Percentiles rank a stretch among this genome's conserved stretches.
Conservation (phyloP, 257 asterid genomes). For the Cynanchum wilfordii region DNA sequence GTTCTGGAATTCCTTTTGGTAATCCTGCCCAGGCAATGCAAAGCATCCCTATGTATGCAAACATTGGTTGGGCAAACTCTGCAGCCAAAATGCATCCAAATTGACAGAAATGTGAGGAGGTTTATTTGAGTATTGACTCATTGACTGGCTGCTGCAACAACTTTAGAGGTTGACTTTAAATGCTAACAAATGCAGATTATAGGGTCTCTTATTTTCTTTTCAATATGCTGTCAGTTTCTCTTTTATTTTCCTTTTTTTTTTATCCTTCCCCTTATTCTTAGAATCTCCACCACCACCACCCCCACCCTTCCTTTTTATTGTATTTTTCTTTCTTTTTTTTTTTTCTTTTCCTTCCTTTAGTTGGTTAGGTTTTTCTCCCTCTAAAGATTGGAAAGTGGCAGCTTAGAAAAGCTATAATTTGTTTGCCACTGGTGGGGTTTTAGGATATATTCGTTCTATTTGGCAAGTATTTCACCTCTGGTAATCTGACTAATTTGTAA, state of each 20-base stretch:
- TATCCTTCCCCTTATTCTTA: neutral
- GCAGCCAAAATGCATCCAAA: slow-evolving; percentile 45
- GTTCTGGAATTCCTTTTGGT: slow-evolving; percentile 32
- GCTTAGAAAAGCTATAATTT: neutral
- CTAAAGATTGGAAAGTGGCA: neutral
- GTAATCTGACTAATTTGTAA: neutral
- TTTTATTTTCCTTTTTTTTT: neutral
- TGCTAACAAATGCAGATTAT: slow-evolving; percentile 11
- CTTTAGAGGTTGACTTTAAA: slow-evolving; percentile 1
- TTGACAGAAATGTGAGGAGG: slow-evolving; percentile 11
- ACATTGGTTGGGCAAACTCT: slow-evolving; percentile 62
- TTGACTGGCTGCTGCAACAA: slow-evolving; percentile 4
- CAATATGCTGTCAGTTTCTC: slow-evolving; percentile 6
- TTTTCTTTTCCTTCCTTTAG: neutral
- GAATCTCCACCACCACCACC: neutral
- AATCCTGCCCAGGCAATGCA: slow-evolving; percentile 47
- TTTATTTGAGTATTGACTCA: slow-evolving; percentile 1
- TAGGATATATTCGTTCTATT: neutral
- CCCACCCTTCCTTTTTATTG: too few relatives aligned
- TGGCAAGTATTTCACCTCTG: neutral
- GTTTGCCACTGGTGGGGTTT: neutral
- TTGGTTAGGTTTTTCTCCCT: slow-evolving; percentile 1
- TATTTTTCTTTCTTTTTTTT: too few relatives aligned
- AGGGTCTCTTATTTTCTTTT: slow-evolving; percentile 1
- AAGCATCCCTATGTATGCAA: slow-evolving; percentile 44